Base-by-base conservation (phyloP, 139 green algal genomes). In the Coccomyxa sp. region DNA sequence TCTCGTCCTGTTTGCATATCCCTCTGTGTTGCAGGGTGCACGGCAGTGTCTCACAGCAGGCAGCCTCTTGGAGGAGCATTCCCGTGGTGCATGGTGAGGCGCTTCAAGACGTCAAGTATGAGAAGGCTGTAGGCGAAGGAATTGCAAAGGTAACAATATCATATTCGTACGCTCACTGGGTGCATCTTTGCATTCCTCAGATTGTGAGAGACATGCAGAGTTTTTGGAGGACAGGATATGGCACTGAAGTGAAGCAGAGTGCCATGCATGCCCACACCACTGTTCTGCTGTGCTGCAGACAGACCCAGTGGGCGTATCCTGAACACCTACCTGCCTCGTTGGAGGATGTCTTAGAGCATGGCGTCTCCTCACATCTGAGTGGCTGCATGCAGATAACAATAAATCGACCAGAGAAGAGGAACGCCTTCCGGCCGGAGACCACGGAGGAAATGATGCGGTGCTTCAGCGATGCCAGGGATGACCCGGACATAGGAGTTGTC, bases 401-500 rank as follows among this genome's bases (percentile, higher is more conserved):
- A 85, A 98, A 98, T 84, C 84, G 97, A 0, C 96, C 96, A 21
- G 83, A 98, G 21, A 94, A 92, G 81, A 86, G 96, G 25, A 99
- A 99, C 79, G 97, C 97, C 1, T 99, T 99, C 91, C 94, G 89
- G 7, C 97, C 97, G 7, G 87, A 88, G 51, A 99, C 90, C 92
- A 92, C 97, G 11, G 86, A 90, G 82, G 96, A 99, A 89, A 91
- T 99, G 86, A 95, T 89, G 0, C 85, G 87, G 83, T 98, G 96
- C 88, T 96, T 99, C 79, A 77, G 86, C 0, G 95, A 98, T 84
- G 95, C 94, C 9, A 88, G 95, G 0, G 94, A 99, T 67, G 97
- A 99, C 88, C 89, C 92, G 15, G 21, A 84, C 0, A 88, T 99
- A 13, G 97, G 96, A 25, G 97, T 96, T 38, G 90, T 99, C 83